Evolutionary conservation across 2,329 filamentous ascomycete species (phyloP), one percentile per base, ranked within the genome.

Genomic region (Ophiocordyceps camponoti-rufipedis): DNA sequence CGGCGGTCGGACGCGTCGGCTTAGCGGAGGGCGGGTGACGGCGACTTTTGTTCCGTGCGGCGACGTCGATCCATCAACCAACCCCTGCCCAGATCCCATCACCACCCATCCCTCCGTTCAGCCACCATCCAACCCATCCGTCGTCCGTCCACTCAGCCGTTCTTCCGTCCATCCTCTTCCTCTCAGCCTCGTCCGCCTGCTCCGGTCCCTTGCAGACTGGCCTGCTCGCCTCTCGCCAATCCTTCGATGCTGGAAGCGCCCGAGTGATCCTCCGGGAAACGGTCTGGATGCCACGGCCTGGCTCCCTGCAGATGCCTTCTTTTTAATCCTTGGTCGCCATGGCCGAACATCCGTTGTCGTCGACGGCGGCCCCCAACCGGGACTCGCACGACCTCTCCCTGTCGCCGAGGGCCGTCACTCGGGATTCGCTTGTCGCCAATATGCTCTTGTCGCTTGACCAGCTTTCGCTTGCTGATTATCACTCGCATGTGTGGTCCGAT

Each of bases 391-490:
- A 94, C 61, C 72, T 95, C 50, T 88, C 85, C 47, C 71, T 94
- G 55, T 80, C 80, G 44, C 77, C 82, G 43, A 72, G 80, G 49
- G 77, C 85, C 58, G 78, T 85, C 50, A 85, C 84, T 39, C 79
- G 89, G 53, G 85, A 94, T 58, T 95, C 88, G 33, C 79, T 98
- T 53, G 86, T 98, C 48, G 83, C 91, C 62, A 94, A 95, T 62
- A 91, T 98, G 82, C 78, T 96, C 49, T 71, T 91, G 52, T 94
- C 88, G 39, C 79, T 98, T 51, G 89, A 94, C 63, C 83, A 89
- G 61, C 78, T 89, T 57, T 80, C 76, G 39, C 70, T 75, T 53
- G 69, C 62, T 28, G 32, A 28, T 10, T 9, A 12, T 4, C 16
- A 38, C n/a, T 12, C 18, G 13, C 32, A 12, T 19, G 12, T 41